A percentile compares a stretch with the other conserved stretches of the same genome.
Conservation (phyloP, 495 filamentous ascomycete species). For the Tuber melanosporum region DNA sequence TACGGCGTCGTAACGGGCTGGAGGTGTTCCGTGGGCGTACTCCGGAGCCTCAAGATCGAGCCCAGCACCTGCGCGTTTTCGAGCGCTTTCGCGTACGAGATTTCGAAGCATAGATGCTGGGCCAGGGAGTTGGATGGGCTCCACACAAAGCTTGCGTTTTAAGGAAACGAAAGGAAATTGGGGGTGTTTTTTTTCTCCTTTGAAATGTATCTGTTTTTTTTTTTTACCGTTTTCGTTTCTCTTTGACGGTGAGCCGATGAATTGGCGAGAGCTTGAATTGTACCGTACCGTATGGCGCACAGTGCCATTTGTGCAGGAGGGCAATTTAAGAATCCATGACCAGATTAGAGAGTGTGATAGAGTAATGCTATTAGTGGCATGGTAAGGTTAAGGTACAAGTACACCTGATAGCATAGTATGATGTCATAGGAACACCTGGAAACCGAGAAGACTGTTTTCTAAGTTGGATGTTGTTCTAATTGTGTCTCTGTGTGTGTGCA, state of each 20-base stretch:
- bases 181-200: not conserved
- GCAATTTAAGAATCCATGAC: not conserved
- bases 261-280: not conserved
- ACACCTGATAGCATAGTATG: too few relatives aligned
- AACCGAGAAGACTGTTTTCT: too few relatives aligned
- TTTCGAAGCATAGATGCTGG: conserved; percentile 41
- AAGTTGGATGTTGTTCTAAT: too few relatives aligned
- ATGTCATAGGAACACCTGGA: too few relatives aligned
- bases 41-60: conserved; percentile 52
- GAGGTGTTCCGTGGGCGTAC: conserved; percentile 48
- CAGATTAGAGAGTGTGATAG: too few relatives aligned
- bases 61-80: conserved; percentile 49
- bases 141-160: conserved; percentile 37
- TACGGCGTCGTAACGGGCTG: conserved; percentile 66
- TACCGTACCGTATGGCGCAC: not conserved
- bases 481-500: too few relatives aligned
- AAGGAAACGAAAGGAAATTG: conserved; percentile 5
- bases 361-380: too few relatives aligned
- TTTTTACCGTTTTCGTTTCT: not conserved
- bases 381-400: too few relatives aligned
- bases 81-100: conserved; percentile 33
- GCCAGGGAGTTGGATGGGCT: conserved; percentile 39
- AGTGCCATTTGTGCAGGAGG: not conserved
- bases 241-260: not conserved
- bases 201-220: not conserved